These are phyloP conservation scores for Pythium dissotocum DNA, from an alignment of 352 stramenopile genomes.

Conservation along the genomic window DNA sequence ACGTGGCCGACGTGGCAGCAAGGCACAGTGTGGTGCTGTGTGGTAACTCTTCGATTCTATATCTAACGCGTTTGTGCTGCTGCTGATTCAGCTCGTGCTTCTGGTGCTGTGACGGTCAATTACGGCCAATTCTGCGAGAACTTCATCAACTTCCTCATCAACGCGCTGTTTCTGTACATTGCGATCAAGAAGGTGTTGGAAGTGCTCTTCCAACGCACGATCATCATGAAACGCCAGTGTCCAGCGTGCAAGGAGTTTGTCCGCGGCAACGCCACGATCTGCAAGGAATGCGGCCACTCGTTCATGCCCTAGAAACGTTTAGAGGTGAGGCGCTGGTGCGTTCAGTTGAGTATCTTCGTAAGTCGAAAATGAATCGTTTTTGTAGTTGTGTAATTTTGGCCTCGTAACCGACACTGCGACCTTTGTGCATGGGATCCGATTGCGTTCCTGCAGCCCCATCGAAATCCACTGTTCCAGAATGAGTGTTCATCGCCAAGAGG, in stretches of 20 bases:
- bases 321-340: background rate
- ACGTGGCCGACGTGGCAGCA: slow-evolving; percentile 68
- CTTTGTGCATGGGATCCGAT: too few relatives aligned
- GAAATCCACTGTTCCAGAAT: too few relatives aligned
- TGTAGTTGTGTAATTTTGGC: background rate
- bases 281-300: slow-evolving; percentile 37
- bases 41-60: background rate
- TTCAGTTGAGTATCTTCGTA: background rate
- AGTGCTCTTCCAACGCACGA: slow-evolving; percentile 60
- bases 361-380: background rate
- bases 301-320: slow-evolving; percentile 8
- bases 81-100: slow-evolving; percentile 41
- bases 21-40: slow-evolving; percentile 28
- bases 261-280: slow-evolving; percentile 47
- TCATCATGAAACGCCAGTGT: slow-evolving; percentile 67
- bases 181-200: slow-evolving; percentile 75
- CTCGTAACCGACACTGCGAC: background rate
- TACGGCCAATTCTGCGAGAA: slow-evolving; percentile 71
- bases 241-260: slow-evolving; percentile 71
- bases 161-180: slow-evolving; percentile 70
- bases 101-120: slow-evolving; percentile 67
- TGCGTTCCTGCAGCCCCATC: too few relatives aligned
- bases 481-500: background rate
- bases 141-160: slow-evolving; percentile 74
- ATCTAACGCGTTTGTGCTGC: background rate